Evolutionary conservation across 768 basidiomycete genomes (phyloP).

Genomic region (Lactarius sp.): DNA sequence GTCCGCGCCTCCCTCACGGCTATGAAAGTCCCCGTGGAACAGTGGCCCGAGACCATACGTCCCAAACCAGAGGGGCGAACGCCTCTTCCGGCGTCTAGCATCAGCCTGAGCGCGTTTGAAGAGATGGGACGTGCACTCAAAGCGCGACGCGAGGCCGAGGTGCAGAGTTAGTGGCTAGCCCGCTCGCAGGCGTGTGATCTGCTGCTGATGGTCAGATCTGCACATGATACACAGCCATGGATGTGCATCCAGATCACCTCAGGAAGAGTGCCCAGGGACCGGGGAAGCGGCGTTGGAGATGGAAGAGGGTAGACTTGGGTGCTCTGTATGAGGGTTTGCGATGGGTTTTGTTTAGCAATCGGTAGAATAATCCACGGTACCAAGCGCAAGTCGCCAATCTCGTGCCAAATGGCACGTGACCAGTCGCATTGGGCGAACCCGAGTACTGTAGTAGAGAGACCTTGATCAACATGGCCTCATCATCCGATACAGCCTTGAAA

Average conservation of each 20-base stretch:
- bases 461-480: slow-evolving; percentile 26
- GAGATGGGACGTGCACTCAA: slow-evolving; percentile 58
- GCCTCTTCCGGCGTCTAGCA: slow-evolving; percentile 26
- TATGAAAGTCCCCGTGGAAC: slow-evolving; percentile 45
- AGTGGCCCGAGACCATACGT: slow-evolving; percentile 63
- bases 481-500: slow-evolving; percentile 59
- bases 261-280: not conserved
- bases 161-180: slow-evolving; percentile 16
- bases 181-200: slow-evolving; percentile 15
- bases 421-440: not conserved
- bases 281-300: not conserved
- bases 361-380: slow-evolving; percentile 28
- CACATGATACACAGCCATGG: not conserved
- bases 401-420: slow-evolving; percentile 8
- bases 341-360: slow-evolving; percentile 49
- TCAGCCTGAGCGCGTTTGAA: slow-evolving; percentile 61
- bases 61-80: slow-evolving; percentile 24
- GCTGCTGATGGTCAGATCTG: slow-evolving; percentile 11
- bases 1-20: slow-evolving; percentile 48
- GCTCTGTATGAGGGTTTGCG: slow-evolving; percentile 41
- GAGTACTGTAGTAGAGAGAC: not conserved
- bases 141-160: slow-evolving; percentile 38
- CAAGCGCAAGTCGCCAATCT: not conserved
- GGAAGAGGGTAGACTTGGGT: slow-evolving; percentile 22
- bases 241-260: not conserved